Conservation (phyloP, 805 yeast species). For the Candida golubevii region DNA sequence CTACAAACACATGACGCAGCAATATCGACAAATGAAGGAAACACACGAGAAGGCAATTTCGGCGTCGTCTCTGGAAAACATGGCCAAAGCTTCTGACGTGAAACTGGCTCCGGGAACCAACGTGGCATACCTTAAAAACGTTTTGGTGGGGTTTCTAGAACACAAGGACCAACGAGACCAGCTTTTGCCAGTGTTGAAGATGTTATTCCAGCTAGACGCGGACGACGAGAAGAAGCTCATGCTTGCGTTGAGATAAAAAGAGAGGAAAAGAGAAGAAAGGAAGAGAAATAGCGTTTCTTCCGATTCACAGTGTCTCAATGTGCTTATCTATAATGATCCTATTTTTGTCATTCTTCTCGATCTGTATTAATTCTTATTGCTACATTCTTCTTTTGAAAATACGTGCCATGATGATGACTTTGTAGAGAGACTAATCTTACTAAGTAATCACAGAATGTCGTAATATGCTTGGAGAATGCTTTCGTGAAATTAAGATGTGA, state of each 20-base stretch:
- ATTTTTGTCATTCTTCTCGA: too few relatives aligned
- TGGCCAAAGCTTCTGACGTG: background rate
- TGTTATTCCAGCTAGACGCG: constrained; percentile 62
- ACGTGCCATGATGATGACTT: too few relatives aligned
- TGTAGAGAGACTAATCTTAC: too few relatives aligned
- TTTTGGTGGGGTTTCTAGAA: constrained; percentile 84
- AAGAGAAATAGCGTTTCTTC: background rate
- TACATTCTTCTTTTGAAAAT: too few relatives aligned
- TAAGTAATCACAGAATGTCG: too few relatives aligned
- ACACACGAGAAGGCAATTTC: constrained; percentile 6
- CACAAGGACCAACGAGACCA: constrained; percentile 88
- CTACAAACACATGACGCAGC: constrained; percentile 60
- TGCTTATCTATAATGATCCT: too few relatives aligned
- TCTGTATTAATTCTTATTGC: too few relatives aligned
- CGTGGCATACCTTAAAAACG: constrained; percentile 81
- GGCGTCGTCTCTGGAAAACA: constrained; percentile 1
- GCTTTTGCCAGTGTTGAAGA: constrained; percentile 79
- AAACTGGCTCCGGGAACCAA: constrained; percentile 30
- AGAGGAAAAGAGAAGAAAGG: background rate
- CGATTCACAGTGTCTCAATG: too few relatives aligned
- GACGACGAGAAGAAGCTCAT: constrained; percentile 74
- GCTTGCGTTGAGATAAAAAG: constrained; percentile 41
- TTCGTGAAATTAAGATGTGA: too few relatives aligned
- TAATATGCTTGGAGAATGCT: too few relatives aligned
- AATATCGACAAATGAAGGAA: constrained; percentile 45